Evolutionary conservation across 306 rosid genomes (phyloP), one percentile per base, ranked within the genome.

Genomic region (Castanopsis chinensis): DNA sequence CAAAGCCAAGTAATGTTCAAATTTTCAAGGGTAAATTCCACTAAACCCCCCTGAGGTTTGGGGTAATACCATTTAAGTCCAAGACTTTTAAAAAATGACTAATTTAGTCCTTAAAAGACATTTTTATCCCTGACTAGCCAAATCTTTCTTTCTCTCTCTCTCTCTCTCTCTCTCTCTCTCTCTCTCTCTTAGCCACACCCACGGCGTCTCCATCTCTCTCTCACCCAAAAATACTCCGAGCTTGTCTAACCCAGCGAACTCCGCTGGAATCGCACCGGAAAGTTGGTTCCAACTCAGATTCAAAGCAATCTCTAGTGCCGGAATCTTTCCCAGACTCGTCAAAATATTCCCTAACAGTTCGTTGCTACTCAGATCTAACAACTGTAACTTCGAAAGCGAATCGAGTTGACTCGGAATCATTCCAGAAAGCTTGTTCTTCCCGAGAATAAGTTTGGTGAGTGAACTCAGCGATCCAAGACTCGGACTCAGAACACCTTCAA

Each of bases 191-290:
- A n/a, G n/a, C n/a, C n/a, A n/a, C n/a, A n/a, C n/a, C n/a, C n/a
- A n/a, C n/a, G n/a, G n/a, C n/a, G n/a, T n/a, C n/a, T n/a, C n/a
- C n/a, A n/a, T n/a, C n/a, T n/a, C n/a, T n/a, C n/a, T n/a, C n/a
- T n/a, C n/a, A n/a, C n/a, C n/a, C n/a, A n/a, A n/a, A n/a, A 95
- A 69, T 11, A 88, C 83, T 19, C 97, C 98, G 70, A 95, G 98
- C 84, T 88, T 90, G 69, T 82, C 88, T 71, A 95, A 76, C 8
- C 68, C 77, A 0, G 96, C 76, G 51, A 95, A 89, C 65, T 91
- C 94, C 41, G 33, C 79, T 2, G 98, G 99, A 54, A 95, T 79
- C 20, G 77, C 74, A 59, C 97, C 98, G 75, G 86, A 33, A 74
- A 95, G 87, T 7, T 88, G 76, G 81, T 95, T 95, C 18, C 78